Base-by-base conservation (phyloP, 2,329 filamentous ascomycete species). In the Cordyceps militaris region DNA sequence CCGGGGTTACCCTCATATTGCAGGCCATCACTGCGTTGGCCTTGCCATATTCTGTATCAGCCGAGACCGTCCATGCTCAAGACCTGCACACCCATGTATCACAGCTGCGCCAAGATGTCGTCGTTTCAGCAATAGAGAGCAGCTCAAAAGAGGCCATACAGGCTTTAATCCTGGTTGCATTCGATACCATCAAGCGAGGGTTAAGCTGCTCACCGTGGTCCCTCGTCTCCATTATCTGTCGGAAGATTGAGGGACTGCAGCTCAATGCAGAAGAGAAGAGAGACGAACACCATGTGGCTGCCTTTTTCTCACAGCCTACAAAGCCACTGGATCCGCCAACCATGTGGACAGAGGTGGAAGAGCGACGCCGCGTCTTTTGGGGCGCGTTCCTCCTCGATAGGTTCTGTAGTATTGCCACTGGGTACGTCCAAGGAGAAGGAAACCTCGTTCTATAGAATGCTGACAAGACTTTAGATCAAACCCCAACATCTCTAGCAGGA, bases 301-400 rank as follows among this genome's bases (percentile, higher is more conserved):
- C 49, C 13, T 40, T 58, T 26, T 52, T 58, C n/a, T 46, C 56
- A 11, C 48, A 48, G 13, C 56, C 56, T 1, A 24, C 21, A 5
- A 30, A 44, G 24, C 42, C 13, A 11, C 49, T 58, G 1, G 48
- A 52, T 1, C 36, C 38, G n/a, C 32, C 56, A 21, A 61, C 64
- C 2, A 66, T 60, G 23, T 75, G 73, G 73, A 63, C 63, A 1
- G 72, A 74, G 56, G 63, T 65, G 1, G 74, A 75, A 60, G 72
- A 74, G 57, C 61, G 73, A 6, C 64, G 74, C 2, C 63, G 73
- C 0, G 68, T 76, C 3, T 76, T 75, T 56, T 75, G 73, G 73
- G 73, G 69, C 13, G 66, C 74, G 3, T 75, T 75, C 59, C 62
- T 70, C 2, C 64, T 74, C 58, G 73, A 76, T 38, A 64, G 73